These are phyloP conservation scores for Boletus sensibilis DNA, from an alignment of 768 basidiomycete genomes.

Conservation along the genomic window DNA sequence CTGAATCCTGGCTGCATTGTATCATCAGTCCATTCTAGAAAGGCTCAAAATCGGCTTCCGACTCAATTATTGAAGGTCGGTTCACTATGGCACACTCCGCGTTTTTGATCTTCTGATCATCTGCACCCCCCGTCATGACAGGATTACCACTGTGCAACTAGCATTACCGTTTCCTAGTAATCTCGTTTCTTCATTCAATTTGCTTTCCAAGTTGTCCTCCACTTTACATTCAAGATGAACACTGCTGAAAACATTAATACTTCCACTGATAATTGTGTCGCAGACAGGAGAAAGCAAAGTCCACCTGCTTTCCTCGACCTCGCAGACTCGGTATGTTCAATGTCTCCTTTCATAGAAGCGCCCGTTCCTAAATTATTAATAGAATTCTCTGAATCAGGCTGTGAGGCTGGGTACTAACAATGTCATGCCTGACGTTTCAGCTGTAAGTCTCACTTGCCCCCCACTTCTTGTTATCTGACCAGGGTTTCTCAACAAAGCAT, in stretches of 20 bases:
- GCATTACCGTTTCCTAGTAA: conserved; percentile 53
- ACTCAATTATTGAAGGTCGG: no score
- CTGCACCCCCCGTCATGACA: conserved; percentile 29
- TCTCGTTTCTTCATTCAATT: conserved; percentile 46
- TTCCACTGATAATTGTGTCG: conserved; percentile 68
- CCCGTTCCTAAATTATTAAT: conserved; percentile 7
- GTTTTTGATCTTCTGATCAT: conserved; percentile 28
- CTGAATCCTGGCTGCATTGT: conserved; percentile 68
- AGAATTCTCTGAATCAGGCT: conserved; percentile 44
- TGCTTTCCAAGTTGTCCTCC: conserved; percentile 51
- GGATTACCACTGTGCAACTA: conserved; percentile 69
- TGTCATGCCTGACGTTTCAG: conserved; percentile 83
- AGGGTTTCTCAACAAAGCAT: conserved; percentile 47
- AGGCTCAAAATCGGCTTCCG: conserved; percentile 73
- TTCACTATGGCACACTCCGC: conserved; percentile 14
- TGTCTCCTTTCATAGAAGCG: conserved; percentile 34
- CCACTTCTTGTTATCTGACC: conserved; percentile 3
- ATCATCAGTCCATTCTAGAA: conserved; percentile 78
- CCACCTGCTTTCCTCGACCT: conserved; percentile 92
- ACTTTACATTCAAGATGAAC: conserved; percentile 60
- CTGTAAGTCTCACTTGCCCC: conserved; percentile 49
- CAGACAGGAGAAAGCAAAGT: conserved; percentile 78
- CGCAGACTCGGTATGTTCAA: conserved; percentile 90
- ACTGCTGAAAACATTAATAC: conserved; percentile 67
- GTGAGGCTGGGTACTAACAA: conserved; percentile 83